Percentiles rank a stretch among this genome's conserved stretches.
These are phyloP conservation scores for Ogataea paradorogensis DNA, from an alignment of 805 yeast species.

Conservation along the genomic window DNA sequence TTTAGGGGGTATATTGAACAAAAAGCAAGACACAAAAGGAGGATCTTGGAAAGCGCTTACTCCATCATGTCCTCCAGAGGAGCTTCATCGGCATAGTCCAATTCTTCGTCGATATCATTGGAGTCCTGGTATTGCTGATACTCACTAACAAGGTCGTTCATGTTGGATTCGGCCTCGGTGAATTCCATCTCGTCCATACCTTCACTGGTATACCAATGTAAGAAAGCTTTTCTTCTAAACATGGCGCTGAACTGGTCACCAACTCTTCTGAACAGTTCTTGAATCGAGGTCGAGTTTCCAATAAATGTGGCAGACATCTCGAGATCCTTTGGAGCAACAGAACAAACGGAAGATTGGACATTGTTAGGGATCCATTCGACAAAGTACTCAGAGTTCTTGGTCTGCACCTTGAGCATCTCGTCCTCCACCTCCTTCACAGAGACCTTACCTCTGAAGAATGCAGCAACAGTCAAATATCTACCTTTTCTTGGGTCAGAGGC, in stretches of 20 bases:
- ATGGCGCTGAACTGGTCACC: constrained; percentile 88
- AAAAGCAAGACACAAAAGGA: constrained; percentile 15
- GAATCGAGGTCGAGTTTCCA: constrained; percentile 91
- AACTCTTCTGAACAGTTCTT: constrained; percentile 84
- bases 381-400: constrained; percentile 75
- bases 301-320: constrained; percentile 91
- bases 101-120: constrained; percentile 71
- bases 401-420: constrained; percentile 82
- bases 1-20: constrained; percentile 9
- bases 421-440: constrained; percentile 93
- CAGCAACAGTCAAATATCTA: constrained; percentile 87
- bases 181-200: constrained; percentile 97
- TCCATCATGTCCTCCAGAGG: constrained; percentile 51
- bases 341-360: constrained; percentile 90
- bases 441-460: constrained; percentile 91
- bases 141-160: constrained; percentile 85
- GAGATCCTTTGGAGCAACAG: constrained; percentile 81
- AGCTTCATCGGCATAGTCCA: constrained; percentile 65
- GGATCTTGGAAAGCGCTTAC: constrained; percentile 19
- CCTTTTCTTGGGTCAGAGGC: constrained; percentile 91
- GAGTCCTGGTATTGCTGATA: constrained; percentile 90
- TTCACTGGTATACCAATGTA: constrained; percentile 93
- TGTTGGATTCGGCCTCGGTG: constrained; percentile 88
- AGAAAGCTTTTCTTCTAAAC: constrained; percentile 92
- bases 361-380: constrained; percentile 97